A percentile compares a stretch with the other conserved stretches of the same genome.
Evolutionary conservation across 768 basidiomycete genomes (phyloP).

Genomic region (Amyloporia xantha): DNA sequence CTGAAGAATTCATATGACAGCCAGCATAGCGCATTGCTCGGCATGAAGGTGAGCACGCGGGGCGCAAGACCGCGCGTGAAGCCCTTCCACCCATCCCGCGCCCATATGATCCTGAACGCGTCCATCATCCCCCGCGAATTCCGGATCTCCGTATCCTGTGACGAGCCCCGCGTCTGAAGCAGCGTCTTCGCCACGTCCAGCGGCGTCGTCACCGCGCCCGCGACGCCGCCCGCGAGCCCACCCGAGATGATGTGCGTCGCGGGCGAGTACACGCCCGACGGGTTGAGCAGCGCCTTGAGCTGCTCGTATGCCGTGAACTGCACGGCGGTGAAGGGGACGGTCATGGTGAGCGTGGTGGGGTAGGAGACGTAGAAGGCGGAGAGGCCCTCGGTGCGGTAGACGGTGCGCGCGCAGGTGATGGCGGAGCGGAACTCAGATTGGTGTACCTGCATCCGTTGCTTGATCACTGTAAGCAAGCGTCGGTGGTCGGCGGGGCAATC

Average conservation of each 20-base stretch:
- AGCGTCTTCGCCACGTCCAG: constrained; percentile 98
- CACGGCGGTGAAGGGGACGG: constrained; percentile 96
- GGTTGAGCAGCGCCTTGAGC: constrained; percentile 81
- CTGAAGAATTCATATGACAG: constrained; percentile 98
- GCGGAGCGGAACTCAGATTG: constrained; percentile 88
- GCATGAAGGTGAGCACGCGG: constrained; percentile 90
- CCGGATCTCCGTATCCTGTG: constrained; percentile 79
- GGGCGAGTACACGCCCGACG: constrained; percentile 85
- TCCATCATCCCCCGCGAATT: constrained; percentile 78
- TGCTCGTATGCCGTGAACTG: constrained; percentile 97
- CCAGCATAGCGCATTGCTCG: constrained; percentile 97
- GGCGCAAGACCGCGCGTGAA: constrained; percentile 86
- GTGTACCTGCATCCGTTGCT: constrained; percentile 98
- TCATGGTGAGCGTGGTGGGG: constrained; percentile 94
- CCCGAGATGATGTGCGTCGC: constrained; percentile 87
- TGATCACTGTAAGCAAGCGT: constrained; percentile 66
- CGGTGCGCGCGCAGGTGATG: constrained; percentile 74
- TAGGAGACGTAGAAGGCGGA: constrained; percentile 96
- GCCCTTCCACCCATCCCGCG: constrained; percentile 77
- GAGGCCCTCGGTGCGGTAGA: constrained; percentile 82
- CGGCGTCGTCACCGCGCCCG: constrained; percentile 93
- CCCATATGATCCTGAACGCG: constrained; percentile 85
- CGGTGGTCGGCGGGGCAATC: constrained; percentile 4
- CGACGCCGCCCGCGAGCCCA: constrained; percentile 87
- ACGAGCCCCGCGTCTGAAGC: constrained; percentile 90